Evolutionary conservation across 768 basidiomycete species (phyloP), one percentile per base, ranked within the genome.

Genomic region (Mycena kentingensis): DNA sequence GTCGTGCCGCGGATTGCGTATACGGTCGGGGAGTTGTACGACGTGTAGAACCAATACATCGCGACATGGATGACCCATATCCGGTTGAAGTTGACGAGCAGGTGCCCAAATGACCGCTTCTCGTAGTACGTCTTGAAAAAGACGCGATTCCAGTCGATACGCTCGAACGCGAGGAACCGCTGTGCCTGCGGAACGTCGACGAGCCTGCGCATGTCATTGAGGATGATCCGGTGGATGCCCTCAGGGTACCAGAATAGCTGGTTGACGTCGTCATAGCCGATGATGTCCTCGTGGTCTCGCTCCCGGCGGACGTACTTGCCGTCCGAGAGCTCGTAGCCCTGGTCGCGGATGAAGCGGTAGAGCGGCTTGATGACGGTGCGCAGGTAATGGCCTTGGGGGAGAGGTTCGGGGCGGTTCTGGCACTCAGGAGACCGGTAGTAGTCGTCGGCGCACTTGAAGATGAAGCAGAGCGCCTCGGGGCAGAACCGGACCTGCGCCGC

Each of bases 101-200:
- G 80, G 70, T 99, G 97, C 36, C 93, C 90, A 70, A 96, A 93
- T 0, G 95, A 95, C 27, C 97, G 93, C 65, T 93, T 94, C 72
- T 99, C 97, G 58, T 87, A 93, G 71, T 98, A 99, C 0, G 96
- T 98, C 77, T 99, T 98, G 90, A 95, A 97, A 73, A 98, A 98
- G 2, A 87, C 95, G 32, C 87, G 80, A 63, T 88, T 88, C 97
- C 97, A 99, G 58, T 98, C 96, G 62, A 99, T 86, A 45, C 92
- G 85, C 70, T 96, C 93, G 57, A 99, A 96, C 67, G 88, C 90
- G 90, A 96, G 94, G 73, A 94, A 99, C 35, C 97, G 85, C 65
- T 96, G 90, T 0, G 93, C 79, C 0, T 94, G 92, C 0, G 97
- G 78, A 24, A 98, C 76, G 65, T 98, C 95, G 44, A 98, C 88